These are phyloP conservation scores for Lenwebbia sp. DNA, from an alignment of 345 rosid genomes.

Conservation along the genomic window DNA sequence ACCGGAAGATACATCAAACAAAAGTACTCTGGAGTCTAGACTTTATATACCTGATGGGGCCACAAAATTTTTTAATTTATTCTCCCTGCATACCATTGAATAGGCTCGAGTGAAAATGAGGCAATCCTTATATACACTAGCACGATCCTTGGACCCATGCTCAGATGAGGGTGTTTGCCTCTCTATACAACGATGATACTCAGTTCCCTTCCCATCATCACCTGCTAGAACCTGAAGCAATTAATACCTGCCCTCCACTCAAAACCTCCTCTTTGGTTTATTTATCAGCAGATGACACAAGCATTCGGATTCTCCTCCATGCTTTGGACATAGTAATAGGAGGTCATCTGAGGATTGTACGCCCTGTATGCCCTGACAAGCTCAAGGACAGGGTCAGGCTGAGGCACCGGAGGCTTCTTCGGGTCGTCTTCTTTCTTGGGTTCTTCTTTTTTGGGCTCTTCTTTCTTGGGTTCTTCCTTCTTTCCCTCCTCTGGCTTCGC, in stretches of 20 bases:
- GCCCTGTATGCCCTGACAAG: constrained; percentile 75
- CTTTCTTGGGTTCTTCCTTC: constrained; percentile 34
- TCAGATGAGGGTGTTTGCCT: background rate
- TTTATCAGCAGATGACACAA: constrained; percentile 43
- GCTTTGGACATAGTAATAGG: constrained; percentile 70
- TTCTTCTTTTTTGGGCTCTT: constrained; percentile 51
- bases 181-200: background rate
- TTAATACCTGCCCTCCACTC: background rate
- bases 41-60: background rate
- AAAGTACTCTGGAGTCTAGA: background rate
- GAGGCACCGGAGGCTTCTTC: constrained; percentile 20
- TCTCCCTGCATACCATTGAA: background rate
- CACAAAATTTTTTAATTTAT: background rate
- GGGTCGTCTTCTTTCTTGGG: constrained; percentile 28
- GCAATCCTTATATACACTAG: background rate
- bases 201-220: background rate
- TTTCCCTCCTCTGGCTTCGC: constrained; percentile 10
- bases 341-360: constrained; percentile 67
- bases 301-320: constrained; percentile 96
- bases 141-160: background rate
- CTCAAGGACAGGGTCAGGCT: constrained; percentile 56
- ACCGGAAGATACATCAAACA: background rate
- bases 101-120: background rate
- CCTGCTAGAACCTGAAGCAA: background rate
- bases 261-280: background rate